Evolutionary conservation across 176 grass and related monocot species (phyloP).

Genomic region (Ampelocalamus luodianensis): DNA sequence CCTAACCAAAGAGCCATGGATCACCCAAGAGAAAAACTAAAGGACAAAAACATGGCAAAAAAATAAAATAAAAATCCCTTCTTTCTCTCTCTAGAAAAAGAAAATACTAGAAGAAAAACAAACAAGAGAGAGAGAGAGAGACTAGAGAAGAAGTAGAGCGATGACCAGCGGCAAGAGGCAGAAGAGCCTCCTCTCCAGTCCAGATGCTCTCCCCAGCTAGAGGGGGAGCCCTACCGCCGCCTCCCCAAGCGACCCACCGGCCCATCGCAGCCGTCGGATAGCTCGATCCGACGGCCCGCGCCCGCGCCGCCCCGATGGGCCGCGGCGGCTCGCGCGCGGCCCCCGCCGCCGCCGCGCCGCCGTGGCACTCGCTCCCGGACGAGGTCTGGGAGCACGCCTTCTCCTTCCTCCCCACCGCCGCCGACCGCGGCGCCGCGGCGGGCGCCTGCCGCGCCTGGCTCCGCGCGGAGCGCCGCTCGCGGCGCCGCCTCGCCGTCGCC

Average conservation of each 20-base stretch:
- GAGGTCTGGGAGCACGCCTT: constrained; percentile 75
- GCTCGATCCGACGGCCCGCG: constrained; percentile 49
- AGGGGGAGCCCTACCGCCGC: constrained; percentile 38
- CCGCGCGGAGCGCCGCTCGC: constrained; percentile 59
- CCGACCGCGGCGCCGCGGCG: constrained; percentile 61
- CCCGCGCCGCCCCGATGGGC: constrained; percentile 47
- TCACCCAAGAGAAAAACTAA: background rate
- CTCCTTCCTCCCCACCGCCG: constrained; percentile 62
- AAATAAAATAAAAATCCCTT: background rate
- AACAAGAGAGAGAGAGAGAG: background rate
- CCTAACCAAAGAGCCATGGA: background rate
- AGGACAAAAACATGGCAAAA: background rate
- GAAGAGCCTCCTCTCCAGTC: constrained; percentile 19
- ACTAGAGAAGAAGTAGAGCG: background rate
- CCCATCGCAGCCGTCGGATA: constrained; percentile 33
- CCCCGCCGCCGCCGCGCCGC: constrained; percentile 33
- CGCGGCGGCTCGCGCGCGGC: constrained; percentile 45
- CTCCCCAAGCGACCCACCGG: background rate
- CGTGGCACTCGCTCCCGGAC: constrained; percentile 62
- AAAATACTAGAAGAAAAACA: background rate
- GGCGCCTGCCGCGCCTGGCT: constrained; percentile 51
- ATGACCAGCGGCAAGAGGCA: background rate
- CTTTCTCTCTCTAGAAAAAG: background rate
- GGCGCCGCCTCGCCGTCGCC: constrained; percentile 56
- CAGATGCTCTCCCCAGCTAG: constrained; percentile 43